Percentiles rank a stretch among this genome's conserved stretches.
Conservation (phyloP, 73 alveolate species). For the Uronychia binucleata region DNA sequence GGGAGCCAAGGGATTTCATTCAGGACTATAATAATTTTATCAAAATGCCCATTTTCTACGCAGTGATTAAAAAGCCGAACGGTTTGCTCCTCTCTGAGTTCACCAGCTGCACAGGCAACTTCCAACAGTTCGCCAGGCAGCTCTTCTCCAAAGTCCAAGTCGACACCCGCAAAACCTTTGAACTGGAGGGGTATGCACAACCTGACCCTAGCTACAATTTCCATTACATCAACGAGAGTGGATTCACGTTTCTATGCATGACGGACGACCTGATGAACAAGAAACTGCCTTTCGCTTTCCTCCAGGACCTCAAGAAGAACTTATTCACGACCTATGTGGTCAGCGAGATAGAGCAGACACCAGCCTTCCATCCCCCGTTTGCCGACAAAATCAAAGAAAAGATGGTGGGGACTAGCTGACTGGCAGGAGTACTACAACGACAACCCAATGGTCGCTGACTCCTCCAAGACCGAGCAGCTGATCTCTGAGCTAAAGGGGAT, state of each 20-base stretch:
- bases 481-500: constrained; percentile 40
- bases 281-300: constrained; percentile 77
- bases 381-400: constrained; percentile 48
- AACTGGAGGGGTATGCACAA: constrained; percentile 58
- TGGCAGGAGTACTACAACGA: constrained; percentile 48
- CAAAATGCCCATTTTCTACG: constrained; percentile 58
- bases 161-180: constrained; percentile 77
- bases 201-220: constrained; percentile 40
- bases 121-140: constrained; percentile 82
- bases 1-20: too few species aligned
- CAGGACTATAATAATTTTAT: too few species aligned
- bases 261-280: constrained; percentile 71
- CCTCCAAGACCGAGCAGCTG: constrained; percentile 51
- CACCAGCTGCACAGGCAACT: constrained; percentile 88
- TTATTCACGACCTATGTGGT: constrained; percentile 56
- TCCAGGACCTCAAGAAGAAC: constrained; percentile 70
- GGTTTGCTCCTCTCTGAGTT: constrained; percentile 77
- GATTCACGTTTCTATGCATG: constrained; percentile 79
- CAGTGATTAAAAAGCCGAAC: constrained; percentile 65
- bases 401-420: constrained; percentile 26
- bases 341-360: constrained; percentile 46
- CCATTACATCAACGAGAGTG: constrained; percentile 85
- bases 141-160: constrained; percentile 67
- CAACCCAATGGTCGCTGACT: constrained; percentile 43
- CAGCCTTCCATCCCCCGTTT: constrained; percentile 29